phyloP scores from a whole-genome alignment of 2,329 filamentous ascomycete species.

The Aureobasidium musti region DNA sequence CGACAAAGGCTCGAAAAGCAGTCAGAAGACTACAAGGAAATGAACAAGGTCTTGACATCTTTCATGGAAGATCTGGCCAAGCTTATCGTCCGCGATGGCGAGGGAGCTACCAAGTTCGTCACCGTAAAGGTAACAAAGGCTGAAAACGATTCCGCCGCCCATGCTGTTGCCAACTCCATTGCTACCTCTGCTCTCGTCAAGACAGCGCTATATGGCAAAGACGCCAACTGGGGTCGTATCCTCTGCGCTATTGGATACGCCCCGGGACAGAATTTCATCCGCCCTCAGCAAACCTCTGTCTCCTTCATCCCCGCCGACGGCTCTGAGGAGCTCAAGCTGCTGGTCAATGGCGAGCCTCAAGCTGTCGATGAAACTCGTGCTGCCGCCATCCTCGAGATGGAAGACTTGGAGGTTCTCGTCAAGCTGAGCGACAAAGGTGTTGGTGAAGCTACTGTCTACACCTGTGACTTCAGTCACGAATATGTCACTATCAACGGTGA shows the following conservation, averaged over 20 bases:
- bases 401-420: conserved; percentile 78
- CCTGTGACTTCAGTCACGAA: conserved; percentile 84
- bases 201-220: conserved; percentile 93
- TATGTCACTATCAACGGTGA: conserved; percentile 72
- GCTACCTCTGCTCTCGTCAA: conserved; percentile 92
- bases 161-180: conserved; percentile 81
- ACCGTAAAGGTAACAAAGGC: conserved; percentile 82
- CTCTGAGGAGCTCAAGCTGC: conserved; percentile 71
- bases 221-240: conserved; percentile 98
- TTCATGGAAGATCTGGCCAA: conserved; percentile 86
- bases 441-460: conserved; percentile 71
- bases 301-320: conserved; percentile 77
- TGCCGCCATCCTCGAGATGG: conserved; percentile 72
- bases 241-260: conserved; percentile 90
- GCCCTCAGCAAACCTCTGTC: conserved; percentile 71
- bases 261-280: conserved; percentile 63
- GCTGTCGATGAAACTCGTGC: conserved; percentile 74
- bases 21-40: conserved; percentile 61
- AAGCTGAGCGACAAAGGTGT: conserved; percentile 60
- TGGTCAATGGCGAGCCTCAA: conserved; percentile 80
- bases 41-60: conserved; percentile 69
- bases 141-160: conserved; percentile 67
- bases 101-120: conserved; percentile 97
- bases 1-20: conserved; percentile 42
- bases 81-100: conserved; percentile 91